Evolutionary conservation across 345 rosid species (phyloP).

Genomic region (Lepidium didymum): DNA sequence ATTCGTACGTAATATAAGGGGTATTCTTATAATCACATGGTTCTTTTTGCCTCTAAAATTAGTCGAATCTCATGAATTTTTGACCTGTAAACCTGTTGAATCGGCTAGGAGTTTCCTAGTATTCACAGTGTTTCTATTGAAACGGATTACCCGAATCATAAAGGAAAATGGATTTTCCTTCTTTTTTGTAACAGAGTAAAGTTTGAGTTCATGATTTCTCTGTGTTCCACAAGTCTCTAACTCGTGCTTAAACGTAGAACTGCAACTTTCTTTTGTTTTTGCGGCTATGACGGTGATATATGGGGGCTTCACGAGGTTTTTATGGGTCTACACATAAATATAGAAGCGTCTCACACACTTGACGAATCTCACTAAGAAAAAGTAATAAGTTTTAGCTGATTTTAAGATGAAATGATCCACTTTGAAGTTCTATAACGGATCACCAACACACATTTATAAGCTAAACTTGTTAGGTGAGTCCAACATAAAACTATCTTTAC

Average conservation of each 20-base stretch:
- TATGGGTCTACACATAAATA: neutral
- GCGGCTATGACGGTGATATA: neutral
- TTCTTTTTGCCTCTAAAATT: no score
- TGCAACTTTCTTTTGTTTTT: neutral
- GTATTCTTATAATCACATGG: no score
- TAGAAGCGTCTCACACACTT: neutral
- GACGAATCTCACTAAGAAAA: neutral
- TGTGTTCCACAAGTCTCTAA: neutral
- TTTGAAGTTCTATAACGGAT: neutral
- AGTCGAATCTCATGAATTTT: no score
- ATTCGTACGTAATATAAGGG: no score
- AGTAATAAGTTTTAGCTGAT: neutral
- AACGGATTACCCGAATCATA: no score
- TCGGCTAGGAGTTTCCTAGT: no score
- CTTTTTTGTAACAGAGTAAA: neutral
- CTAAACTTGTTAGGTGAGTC: neutral
- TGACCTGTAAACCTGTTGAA: no score
- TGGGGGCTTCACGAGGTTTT: neutral
- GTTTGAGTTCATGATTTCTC: neutral
- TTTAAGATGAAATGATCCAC: neutral
- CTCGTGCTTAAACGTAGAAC: neutral
- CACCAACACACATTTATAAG: neutral
- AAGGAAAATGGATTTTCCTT: no score
- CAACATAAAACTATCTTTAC: neutral
- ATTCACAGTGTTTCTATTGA: no score